Evolutionary conservation across 2,329 filamentous ascomycete genomes (phyloP), one percentile per base, ranked within the genome.

Genomic region (Calonectria pauciramosa): DNA sequence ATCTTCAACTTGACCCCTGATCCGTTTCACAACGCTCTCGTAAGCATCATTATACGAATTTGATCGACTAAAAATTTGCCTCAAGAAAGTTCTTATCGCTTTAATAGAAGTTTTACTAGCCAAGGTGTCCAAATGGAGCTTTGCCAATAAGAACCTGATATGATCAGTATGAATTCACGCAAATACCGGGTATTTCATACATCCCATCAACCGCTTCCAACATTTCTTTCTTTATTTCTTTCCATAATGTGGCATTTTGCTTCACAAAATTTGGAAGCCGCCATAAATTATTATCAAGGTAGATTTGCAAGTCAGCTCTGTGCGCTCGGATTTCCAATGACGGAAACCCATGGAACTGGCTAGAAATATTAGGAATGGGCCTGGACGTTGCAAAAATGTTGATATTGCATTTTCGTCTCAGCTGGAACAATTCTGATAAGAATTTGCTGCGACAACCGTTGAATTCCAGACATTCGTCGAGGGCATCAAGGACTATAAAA

Each of bases 31-130:
- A 3, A 54, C 18, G 23, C 34, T 11, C 5, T 60, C 67, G 28
- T 69, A 60, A 10, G 67, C 52, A 34, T 34, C 18, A 36, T 32
- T 23, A n/a, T 30, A 69, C 4, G 34, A 49, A 18, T 34, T 36
- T 20, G 38, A 16, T 10, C n/a, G 32, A 6, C 2, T 38, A 3
- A 16, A 8, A 5, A 60, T 60, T 60, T 60, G 20, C 9, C 14
- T 36, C 23, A 36, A 13, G 20, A 28, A 38, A 6, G 11, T 34
- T 23, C 34, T 10, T 0, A 90, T 74, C 2, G 83, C 80, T 66
- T 36, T 75, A 72, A 6, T 90, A 14, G 18, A 54, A 28, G 0
- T 70, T 63, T 74, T 76, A 3, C 32, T 20, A 7, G 10, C 20
- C 5, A 67, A 13, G 10, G 30, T 75, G 2, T 36, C 18, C 4